phyloP scores from a whole-genome alignment of 768 basidiomycete species.

The Strobilomyces dryophilus region DNA sequence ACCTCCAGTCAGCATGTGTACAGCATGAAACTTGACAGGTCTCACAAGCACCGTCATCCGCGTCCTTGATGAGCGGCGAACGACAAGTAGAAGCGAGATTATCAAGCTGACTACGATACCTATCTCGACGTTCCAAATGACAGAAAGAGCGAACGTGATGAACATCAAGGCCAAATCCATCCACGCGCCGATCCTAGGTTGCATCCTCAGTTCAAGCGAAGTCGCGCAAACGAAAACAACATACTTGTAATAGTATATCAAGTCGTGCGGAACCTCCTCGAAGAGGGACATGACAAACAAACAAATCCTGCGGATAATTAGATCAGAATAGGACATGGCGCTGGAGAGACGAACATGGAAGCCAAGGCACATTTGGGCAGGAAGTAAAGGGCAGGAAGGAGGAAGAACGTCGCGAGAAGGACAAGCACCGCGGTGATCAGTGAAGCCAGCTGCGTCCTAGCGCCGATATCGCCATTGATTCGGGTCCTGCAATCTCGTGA shows the following conservation, averaged over 20 bases:
- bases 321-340: constrained; percentile 9
- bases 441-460: constrained; percentile 85
- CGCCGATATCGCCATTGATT: constrained; percentile 90
- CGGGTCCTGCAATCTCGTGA: constrained; percentile 46
- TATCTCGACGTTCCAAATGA: constrained; percentile 89
- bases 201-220: not conserved
- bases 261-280: constrained; percentile 82
- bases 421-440: constrained; percentile 71
- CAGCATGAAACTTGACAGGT: not conserved
- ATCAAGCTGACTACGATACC: constrained; percentile 88
- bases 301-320: constrained; percentile 52
- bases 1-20: not conserved
- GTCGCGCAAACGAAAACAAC: constrained; percentile 15
- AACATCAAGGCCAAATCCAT: constrained; percentile 82
- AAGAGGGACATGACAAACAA: constrained; percentile 84
- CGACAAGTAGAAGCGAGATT: constrained; percentile 83
- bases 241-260: constrained; percentile 80
- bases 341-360: constrained; percentile 59
- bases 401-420: constrained; percentile 83
- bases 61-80: constrained; percentile 83
- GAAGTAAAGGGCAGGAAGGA: constrained; percentile 80
- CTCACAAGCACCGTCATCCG: constrained; percentile 85
- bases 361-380: constrained; percentile 89
- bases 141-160: constrained; percentile 82
- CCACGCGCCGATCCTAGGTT: constrained; percentile 78